phyloP scores from a whole-genome alignment of 768 basidiomycete species.

The Pleurotus salmoneostramineus region DNA sequence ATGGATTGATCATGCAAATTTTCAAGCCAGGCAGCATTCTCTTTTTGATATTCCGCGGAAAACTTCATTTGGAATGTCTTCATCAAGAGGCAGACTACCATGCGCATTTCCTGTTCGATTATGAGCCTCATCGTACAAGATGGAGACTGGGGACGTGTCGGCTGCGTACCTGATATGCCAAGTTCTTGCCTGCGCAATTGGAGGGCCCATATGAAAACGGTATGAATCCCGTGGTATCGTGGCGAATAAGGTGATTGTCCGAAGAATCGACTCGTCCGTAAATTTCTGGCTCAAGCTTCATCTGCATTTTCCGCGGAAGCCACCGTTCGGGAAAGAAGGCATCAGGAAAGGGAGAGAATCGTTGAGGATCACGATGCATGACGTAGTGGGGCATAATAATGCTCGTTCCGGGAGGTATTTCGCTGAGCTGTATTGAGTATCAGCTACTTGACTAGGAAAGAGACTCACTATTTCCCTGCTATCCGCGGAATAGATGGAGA shows the following conservation, averaged over 20 bases:
- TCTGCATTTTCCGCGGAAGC: constrained; percentile 22
- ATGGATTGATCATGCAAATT: constrained; percentile 35
- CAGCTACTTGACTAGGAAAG: neutral
- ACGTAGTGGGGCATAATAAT: constrained; percentile 35
- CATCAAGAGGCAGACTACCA: constrained; percentile 31
- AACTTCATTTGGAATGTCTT: constrained; percentile 35
- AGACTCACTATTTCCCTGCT: constrained; percentile 35
- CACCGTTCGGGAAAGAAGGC: constrained; percentile 40
- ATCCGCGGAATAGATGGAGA: constrained; percentile 22
- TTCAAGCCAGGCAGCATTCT: constrained; percentile 27
- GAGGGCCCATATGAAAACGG: constrained; percentile 42
- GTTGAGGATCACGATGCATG: constrained; percentile 38
- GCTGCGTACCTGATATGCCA: constrained; percentile 26
- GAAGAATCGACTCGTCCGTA: constrained; percentile 20
- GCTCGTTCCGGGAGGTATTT: constrained; percentile 36
- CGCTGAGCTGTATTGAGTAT: constrained; percentile 20
- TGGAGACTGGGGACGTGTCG: too few relatives aligned
- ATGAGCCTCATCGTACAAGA: too few relatives aligned
- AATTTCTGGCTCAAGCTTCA: constrained; percentile 24
- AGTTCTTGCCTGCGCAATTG: constrained; percentile 39
- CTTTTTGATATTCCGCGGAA: neutral
- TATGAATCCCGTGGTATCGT: constrained; percentile 35
- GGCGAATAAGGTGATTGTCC: constrained; percentile 7
- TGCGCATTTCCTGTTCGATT: constrained; percentile 29
- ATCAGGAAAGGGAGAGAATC: constrained; percentile 36